Percentiles rank a stretch among this genome's conserved stretches.
phyloP scores from a whole-genome alignment of 202 grass and related monocot genomes.

The Alloteropsis angusta region DNA sequence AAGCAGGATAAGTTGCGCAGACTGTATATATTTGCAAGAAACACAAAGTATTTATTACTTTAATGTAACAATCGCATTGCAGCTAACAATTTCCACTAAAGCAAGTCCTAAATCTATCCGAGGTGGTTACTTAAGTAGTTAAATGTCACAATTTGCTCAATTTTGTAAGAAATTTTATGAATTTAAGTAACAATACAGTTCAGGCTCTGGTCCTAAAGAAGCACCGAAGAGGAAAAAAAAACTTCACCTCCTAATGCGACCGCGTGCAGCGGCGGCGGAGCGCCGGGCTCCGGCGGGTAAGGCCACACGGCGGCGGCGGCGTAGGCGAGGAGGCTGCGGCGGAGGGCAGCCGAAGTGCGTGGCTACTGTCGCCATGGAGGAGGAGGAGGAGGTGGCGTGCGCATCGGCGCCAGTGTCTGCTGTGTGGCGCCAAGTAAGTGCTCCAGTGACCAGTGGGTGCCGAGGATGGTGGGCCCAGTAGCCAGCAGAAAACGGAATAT shows the following conservation, averaged over 20 bases:
- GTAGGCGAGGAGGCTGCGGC: neutral
- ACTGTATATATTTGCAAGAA: constrained; percentile 19
- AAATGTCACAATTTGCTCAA: neutral
- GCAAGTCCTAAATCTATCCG: neutral
- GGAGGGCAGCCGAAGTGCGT: constrained; percentile 20
- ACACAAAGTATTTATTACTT: neutral
- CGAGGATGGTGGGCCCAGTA: neutral
- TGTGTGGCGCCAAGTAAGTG: constrained; percentile 38
- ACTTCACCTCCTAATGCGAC: constrained; percentile 27
- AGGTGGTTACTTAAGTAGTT: neutral
- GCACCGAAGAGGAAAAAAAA: neutral
- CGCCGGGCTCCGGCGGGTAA: neutral
- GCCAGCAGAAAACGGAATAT: neutral
- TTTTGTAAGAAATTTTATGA: neutral
- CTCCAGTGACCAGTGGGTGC: neutral
- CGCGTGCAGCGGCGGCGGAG: neutral
- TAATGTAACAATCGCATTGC: neutral
- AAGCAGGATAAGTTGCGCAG: too few species aligned
- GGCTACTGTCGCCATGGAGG: constrained; percentile 33
- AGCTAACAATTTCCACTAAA: neutral
- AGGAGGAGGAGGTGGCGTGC: neutral
- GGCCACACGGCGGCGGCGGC: neutral
- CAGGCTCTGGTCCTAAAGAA: neutral
- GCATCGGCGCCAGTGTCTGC: neutral
- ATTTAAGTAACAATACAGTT: neutral